Conservation (phyloP, 257 asterid species). For the Mitragyna speciosa region DNA sequence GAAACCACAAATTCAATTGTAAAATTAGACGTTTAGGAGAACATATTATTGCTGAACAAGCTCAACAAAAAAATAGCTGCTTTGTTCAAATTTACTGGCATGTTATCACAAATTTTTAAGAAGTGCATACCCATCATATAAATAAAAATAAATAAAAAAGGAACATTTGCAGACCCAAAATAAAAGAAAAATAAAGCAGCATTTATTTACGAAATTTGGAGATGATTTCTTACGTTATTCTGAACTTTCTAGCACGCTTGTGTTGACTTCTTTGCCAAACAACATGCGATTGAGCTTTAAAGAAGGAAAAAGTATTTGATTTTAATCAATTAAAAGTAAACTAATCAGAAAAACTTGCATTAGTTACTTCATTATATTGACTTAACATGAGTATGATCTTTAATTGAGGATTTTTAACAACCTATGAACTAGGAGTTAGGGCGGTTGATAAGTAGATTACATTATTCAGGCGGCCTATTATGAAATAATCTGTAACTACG, state of each 20-base stretch:
- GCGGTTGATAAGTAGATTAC: neutral
- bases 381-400: neutral
- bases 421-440: neutral
- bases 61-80: too few relatives aligned
- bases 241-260: neutral
- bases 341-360: neutral
- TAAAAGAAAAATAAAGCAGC: too few relatives aligned
- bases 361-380: neutral
- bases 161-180: too few relatives aligned
- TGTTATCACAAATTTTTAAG: too few relatives aligned
- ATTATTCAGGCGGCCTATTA: neutral
- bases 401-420: neutral
- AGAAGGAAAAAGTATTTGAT: neutral
- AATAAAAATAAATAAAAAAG: too few relatives aligned
- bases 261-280: neutral
- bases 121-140: too few relatives aligned
- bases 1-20: too few relatives aligned
- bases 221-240: neutral
- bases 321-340: neutral
- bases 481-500: neutral
- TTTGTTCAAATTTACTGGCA: too few relatives aligned
- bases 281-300: too few relatives aligned
- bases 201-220: too few relatives aligned
- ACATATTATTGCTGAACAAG: too few relatives aligned
- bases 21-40: too few relatives aligned